Evolutionary conservation across 148 eudicot species (phyloP), one percentile per base, ranked within the genome.

Genomic region (Dysphania ambrosioides): DNA sequence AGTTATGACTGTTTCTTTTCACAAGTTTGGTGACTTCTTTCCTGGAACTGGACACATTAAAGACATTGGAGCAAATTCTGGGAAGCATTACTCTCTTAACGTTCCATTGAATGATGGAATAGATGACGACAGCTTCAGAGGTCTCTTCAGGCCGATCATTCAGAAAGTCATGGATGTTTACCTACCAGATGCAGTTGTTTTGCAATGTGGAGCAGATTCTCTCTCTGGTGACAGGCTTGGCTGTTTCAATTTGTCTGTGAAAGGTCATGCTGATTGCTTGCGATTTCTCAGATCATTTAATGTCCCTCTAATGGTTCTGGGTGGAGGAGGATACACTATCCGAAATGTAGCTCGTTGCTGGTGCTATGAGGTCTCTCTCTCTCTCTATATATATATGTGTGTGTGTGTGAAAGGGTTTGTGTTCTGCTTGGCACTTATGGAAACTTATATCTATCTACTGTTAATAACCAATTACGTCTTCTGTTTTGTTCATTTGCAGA

Each of bases 271-370:
- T 15, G 97, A 91, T 76, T 93, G 98, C 82, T 84, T 93, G 71
- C 83, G 86, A 15, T 93, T 80, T 77, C 90, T 93, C 56, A 89
- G 98, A 79, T 91, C 98, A n/a, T 93, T 87, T 76, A 91, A 93
- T 76, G 97, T 93, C 27, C 98, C 98, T 72, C 71, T 93, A 29
- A 91, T 93, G 98, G 98, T 93, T 40, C 82, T 93, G 72, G 98
- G 98, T 69, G 98, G 98, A 35, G 98, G 98, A 72, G 98, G 98
- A 40, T 93, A 91, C 79, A 93, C 97, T 4, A 91, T 93, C 26
- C 76, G 98, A 18, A 93, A 93, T 80, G 98, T 93, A 61, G 98
- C 98, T 40, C 93, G 98, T n/a, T 93, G 98, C 80, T 93, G 98
- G 98, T 91, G 97, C 81, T 93, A 93, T 81, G 98, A 93, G 97